Percentiles rank a stretch among this genome's conserved stretches.
Evolutionary conservation across 495 filamentous ascomycete species (phyloP).

Genomic region (Friedmanniomyces endolithicus): DNA sequence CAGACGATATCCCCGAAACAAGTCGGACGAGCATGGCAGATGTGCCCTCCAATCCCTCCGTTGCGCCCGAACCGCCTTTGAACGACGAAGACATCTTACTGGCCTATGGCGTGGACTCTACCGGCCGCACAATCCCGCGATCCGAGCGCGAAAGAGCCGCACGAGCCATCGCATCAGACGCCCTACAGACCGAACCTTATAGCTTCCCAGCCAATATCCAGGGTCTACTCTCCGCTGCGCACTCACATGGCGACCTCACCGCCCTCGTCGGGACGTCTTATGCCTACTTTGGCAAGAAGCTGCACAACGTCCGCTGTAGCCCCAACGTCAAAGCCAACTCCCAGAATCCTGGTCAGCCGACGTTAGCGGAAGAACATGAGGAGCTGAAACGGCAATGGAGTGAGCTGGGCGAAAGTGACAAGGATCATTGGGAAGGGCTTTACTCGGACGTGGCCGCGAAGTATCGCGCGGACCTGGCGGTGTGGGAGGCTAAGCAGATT

Average conservation of each 20-base stretch:
- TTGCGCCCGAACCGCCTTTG: conserved; percentile 5
- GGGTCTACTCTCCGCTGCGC: background rate
- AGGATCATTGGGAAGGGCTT: conserved; percentile 1
- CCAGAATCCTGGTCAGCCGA: background rate
- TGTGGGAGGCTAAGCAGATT: conserved; percentile 7
- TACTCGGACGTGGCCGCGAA: conserved; percentile 2
- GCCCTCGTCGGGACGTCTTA: background rate
- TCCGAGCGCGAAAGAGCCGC: background rate
- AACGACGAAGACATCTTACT: conserved; percentile 7
- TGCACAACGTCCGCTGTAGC: background rate
- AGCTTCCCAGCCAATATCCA: background rate
- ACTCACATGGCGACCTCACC: background rate
- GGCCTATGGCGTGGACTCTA: conserved; percentile 9
- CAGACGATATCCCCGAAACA: conserved; percentile 10
- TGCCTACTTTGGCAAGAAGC: background rate
- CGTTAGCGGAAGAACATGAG: conserved; percentile 1
- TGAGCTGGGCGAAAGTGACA: background rate
- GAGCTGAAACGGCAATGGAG: conserved; percentile 7
- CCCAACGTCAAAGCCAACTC: background rate
- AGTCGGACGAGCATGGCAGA: conserved; percentile 2
- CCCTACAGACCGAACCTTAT: background rate
- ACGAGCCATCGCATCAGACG: no score
- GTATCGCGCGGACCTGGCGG: conserved; percentile 5
- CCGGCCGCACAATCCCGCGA: background rate
- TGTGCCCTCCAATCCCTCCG: conserved; percentile 7